A percentile compares a stretch with the other conserved stretches of the same genome.
phyloP scores from a whole-genome alignment of 2,329 filamentous ascomycete species.

The Ophiostoma sp. region DNA sequence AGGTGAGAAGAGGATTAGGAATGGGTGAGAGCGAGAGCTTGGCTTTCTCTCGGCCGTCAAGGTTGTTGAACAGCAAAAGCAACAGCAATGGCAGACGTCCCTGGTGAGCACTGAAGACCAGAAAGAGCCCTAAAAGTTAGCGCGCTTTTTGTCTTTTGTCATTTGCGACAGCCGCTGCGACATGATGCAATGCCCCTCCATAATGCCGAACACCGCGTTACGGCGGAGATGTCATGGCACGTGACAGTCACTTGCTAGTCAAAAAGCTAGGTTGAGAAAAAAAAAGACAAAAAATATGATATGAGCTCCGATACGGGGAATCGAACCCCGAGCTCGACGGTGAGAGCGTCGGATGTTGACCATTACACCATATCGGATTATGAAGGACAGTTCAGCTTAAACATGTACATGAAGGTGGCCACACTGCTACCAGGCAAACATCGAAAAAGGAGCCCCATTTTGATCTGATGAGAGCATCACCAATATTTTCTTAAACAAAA shows the following conservation, averaged over 20 bases:
- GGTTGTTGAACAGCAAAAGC: neutral
- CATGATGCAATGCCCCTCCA: constrained; percentile 29
- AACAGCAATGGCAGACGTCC: neutral
- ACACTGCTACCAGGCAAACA: too few relatives aligned
- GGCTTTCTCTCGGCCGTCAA: neutral
- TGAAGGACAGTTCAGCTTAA: neutral
- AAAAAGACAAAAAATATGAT: constrained; percentile 9
- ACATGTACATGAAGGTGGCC: neutral
- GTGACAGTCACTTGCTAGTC: neutral
- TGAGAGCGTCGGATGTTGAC: constrained; percentile 32
- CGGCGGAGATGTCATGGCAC: neutral
- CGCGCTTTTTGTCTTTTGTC: neutral
- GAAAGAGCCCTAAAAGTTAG: neutral
- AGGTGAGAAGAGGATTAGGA: too few relatives aligned
- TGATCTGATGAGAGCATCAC: too few relatives aligned
- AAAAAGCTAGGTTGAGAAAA: neutral
- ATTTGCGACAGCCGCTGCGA: constrained; percentile 5
- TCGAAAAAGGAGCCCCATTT: too few relatives aligned
- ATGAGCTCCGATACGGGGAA: constrained; percentile 31
- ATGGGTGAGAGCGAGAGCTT: neutral
- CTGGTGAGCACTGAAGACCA: neutral
- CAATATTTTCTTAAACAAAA: too few relatives aligned
- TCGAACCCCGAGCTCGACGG: constrained; percentile 32
- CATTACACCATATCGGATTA: constrained; percentile 32
- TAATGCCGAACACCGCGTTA: constrained; percentile 15